Base-by-base conservation (phyloP, 768 basidiomycete species). In the Hygrophoropsis aurantiaca region DNA sequence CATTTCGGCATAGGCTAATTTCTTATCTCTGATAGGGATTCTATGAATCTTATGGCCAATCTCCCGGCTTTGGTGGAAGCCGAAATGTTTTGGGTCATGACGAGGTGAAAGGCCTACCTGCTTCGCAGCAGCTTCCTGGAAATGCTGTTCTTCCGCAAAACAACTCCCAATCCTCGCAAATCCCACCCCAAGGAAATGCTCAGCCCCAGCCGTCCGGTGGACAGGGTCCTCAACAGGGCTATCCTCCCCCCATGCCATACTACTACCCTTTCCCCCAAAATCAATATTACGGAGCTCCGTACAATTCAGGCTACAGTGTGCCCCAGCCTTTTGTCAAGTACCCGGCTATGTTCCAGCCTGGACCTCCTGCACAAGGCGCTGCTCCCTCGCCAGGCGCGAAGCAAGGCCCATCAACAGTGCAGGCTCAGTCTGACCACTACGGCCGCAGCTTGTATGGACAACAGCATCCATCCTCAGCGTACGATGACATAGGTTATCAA, bases 281-380 rank as follows among this genome's bases (percentile, higher is more conserved):
- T 55, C 85, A 88, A 56, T 88, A 82, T 66, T 90, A 87, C 52
- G 82, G 85, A 40, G 69, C 78, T 1, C 84, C 87, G 4, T 90
- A 90, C 70, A 76, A 71, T 49, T 85, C 60, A 8, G 73, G 72
- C 11, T 78, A 79, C 47, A 68, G 68, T 36, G 69, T 78, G 10
- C 83, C 86, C 6, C 83, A 85, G 57, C 81, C 81, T 3, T 87
- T 83, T 60, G 81, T 84, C 61, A 86, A 90, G 67, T 90, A 89
- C 59, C 85, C 86, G 2, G 65, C 85, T 24, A 82, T 89, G 68
- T 89, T 85, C 73, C 82, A 84, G 56, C 76, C 81, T 25, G 83
- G 80, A 8, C 84, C 84, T 13, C 84, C 85, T 18, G 81, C 81
- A 0, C 85, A 85, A 13, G 80, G 78, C 3, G 78, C 79, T 13